Base-by-base conservation (phyloP, 176 grass and related monocot species). In the Oryza meyeriana region DNA sequence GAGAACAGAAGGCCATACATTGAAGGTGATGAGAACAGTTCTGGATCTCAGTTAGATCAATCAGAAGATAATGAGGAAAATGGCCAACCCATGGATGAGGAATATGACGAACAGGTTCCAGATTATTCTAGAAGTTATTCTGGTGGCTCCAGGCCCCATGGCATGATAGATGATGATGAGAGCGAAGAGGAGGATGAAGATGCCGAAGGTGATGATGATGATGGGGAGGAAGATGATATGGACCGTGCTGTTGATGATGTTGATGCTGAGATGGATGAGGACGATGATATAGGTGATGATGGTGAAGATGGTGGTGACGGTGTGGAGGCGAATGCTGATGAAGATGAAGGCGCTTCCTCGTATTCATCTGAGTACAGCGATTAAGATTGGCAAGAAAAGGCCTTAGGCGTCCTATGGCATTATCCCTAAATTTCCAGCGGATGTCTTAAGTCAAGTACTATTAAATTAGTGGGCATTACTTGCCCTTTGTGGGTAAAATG, bases 341-440 rank as follows among this genome's bases (percentile, higher is more conserved):
- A 94, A 64, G 91, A 69, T 31, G 89, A 90, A 32, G 88, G 30
- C 1, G 90, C 80, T 64, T 79, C 87, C 12, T 92, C 87, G n/a
- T 94, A 84, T 79, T 94, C 92, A n/a, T 94, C 92, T 2, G 87
- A 94, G n/a, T 94, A 89, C 78, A 94, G 92, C 62, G 89, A 92
- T 62, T 89, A 85, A 85, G 67, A 66, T 75, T 8, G 26, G 9
- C 75, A 61, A 6, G 14, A 75, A 83, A 3, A n/a, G 52, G 52
- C 52, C 22, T 58, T 58, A 24, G 42, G 52, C 52, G 22, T 58
- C 20, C 52, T 58, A 58, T 58, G 18, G 12, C 52, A 8, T 38
- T 44, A 22, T 66, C 14, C 25, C 32, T 26, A 87, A 24, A 27
- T 64, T 40, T 39, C 42, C 40, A 11, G 12, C 50, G 8, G 50